These are phyloP conservation scores for Coleophoma crateriformis DNA, from an alignment of 2,329 filamentous ascomycete genomes.

Conservation along the genomic window DNA sequence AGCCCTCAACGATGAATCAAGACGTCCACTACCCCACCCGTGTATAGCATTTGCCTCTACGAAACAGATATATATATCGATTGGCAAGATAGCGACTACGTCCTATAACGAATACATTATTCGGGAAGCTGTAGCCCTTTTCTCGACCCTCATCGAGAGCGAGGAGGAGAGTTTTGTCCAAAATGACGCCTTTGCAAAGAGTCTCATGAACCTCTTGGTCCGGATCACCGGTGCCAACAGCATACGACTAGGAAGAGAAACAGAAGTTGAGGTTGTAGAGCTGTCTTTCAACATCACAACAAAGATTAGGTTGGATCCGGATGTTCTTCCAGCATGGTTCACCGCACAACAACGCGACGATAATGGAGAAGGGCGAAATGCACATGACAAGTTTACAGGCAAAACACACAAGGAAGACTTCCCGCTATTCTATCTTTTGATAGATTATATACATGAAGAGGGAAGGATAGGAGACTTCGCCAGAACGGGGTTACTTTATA, in stretches of 20 bases:
- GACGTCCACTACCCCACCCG: conserved; percentile 81
- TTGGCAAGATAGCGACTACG: conserved; percentile 82
- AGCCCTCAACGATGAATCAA: conserved; percentile 83
- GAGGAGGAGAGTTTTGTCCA: conserved; percentile 95
- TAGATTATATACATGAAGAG: conserved; percentile 96
- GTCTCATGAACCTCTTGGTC: conserved; percentile 79
- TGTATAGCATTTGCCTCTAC: conserved; percentile 83
- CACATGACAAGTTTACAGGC: conserved; percentile 70
- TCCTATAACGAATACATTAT: conserved; percentile 84
- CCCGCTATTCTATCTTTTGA: conserved; percentile 88
- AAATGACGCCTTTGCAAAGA: conserved; percentile 77
- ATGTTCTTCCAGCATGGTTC: conserved; percentile 90
- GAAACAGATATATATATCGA: conserved; percentile 83
- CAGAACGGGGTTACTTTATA: conserved; percentile 86
- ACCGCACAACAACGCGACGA: conserved; percentile 45
- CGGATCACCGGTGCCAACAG: conserved; percentile 71
- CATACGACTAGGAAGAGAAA: conserved; percentile 70
- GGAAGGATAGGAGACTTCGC: conserved; percentile 95
- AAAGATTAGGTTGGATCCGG: conserved; percentile 86
- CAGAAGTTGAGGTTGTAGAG: conserved; percentile 85
- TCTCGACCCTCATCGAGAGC: conserved; percentile 88
- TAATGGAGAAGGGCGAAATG: conserved; percentile 29
- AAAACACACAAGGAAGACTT: conserved; percentile 88
- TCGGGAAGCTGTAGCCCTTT: conserved; percentile 77
- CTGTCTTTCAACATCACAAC: conserved; percentile 93